Evolutionary conservation across 2,329 filamentous ascomycete genomes (phyloP).

Genomic region (Aspergillus japonicus): DNA sequence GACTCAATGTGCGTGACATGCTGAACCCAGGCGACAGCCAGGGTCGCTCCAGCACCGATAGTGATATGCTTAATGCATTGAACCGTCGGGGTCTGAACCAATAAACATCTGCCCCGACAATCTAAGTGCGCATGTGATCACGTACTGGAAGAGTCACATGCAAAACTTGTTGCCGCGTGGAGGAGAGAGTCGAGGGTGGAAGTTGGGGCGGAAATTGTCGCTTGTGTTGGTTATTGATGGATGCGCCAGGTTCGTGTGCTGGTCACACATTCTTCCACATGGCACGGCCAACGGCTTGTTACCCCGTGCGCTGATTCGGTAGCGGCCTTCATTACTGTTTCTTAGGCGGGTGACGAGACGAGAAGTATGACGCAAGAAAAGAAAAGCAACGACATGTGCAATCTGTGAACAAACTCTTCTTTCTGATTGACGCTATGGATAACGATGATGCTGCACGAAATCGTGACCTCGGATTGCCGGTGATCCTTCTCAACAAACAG

Average conservation of each 20-base stretch:
- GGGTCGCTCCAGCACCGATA: slow-evolving; percentile 48
- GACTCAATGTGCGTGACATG: slow-evolving; percentile 51
- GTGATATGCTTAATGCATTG: slow-evolving; percentile 51
- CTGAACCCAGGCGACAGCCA: slow-evolving; percentile 43
- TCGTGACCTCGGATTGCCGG: not conserved
- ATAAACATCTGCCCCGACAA: slow-evolving; percentile 14
- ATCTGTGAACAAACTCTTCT: not conserved
- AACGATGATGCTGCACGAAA: not conserved
- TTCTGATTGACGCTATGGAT: not conserved
- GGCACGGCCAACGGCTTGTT: slow-evolving; percentile 3
- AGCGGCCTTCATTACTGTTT: not conserved
- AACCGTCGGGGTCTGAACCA: slow-evolving; percentile 42
- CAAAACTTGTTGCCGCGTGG: not conserved
- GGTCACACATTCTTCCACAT: slow-evolving; percentile 18
- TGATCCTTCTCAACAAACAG: not conserved
- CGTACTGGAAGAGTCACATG: not conserved
- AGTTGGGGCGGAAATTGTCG: not conserved
- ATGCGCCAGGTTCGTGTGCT: slow-evolving; percentile 25
- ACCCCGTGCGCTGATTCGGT: not conserved
- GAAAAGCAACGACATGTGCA: not conserved
- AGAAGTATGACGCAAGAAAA: not conserved
- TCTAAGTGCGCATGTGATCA: not conserved
- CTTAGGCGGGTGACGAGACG: not conserved
- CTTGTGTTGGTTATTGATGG: slow-evolving; percentile 8
- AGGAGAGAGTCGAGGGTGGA: not conserved